phyloP scores from a whole-genome alignment of 306 rosid species.

The Prunus armeniaca region DNA sequence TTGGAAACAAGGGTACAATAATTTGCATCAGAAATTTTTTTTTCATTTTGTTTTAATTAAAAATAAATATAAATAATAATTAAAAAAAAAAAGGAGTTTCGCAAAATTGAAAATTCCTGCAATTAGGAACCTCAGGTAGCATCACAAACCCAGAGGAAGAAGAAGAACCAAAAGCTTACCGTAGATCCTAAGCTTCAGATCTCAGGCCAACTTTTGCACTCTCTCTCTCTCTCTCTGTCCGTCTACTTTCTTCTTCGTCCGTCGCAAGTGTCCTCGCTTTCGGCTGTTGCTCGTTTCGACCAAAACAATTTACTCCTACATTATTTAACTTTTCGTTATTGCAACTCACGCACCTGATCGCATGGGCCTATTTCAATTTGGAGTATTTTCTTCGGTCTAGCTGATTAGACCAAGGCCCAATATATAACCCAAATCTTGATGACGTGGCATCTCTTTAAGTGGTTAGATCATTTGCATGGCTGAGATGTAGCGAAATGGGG shows the following conservation, averaged over 20 bases:
- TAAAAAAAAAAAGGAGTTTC: no score
- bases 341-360: not conserved
- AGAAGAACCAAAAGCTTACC: constrained; percentile 2
- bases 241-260: not conserved
- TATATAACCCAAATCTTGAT: no score
- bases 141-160: not conserved
- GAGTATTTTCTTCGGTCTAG: no score
- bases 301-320: not conserved
- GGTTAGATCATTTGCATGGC: no score
- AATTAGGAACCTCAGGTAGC: not conserved
- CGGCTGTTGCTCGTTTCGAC: not conserved
- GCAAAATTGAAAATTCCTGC: not conserved
- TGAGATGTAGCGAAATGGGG: no score
- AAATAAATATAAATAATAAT: no score
- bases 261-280: not conserved
- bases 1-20: not conserved
- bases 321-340: not conserved
- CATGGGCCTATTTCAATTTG: not conserved
- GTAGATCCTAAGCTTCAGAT: constrained; percentile 4
- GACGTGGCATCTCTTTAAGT: no score
- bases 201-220: not conserved
- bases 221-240: not conserved
- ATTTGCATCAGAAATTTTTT: not conserved
- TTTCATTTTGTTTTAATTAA: not conserved
- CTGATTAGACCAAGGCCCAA: no score